phyloP scores from a whole-genome alignment of 768 basidiomycete species.

The Flagelloscypha sp. region DNA sequence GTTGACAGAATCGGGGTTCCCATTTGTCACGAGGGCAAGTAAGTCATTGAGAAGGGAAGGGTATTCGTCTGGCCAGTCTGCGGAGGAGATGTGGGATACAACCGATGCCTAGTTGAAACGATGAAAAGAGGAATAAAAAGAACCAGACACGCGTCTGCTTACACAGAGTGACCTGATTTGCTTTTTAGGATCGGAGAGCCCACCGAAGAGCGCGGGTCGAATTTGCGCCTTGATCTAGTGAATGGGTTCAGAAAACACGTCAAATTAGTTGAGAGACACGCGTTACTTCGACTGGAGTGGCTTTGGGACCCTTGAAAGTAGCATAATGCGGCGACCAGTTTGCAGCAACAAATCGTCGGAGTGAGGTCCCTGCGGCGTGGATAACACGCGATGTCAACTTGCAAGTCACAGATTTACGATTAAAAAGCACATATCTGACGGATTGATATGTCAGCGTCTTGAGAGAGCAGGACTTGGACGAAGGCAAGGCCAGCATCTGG shows the following conservation, averaged over 20 bases:
- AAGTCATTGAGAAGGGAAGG: slow-evolving; percentile 76
- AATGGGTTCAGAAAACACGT: slow-evolving; percentile 8
- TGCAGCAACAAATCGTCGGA: slow-evolving; percentile 83
- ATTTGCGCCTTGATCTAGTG: slow-evolving; percentile 71
- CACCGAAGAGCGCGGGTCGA: slow-evolving; percentile 68
- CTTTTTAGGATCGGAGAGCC: slow-evolving; percentile 75
- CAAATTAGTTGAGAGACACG: neutral
- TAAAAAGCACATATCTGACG: slow-evolving; percentile 76
- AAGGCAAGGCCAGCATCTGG: slow-evolving; percentile 71
- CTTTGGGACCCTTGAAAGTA: slow-evolving; percentile 68
- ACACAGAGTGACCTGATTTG: slow-evolving; percentile 85
- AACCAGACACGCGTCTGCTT: slow-evolving; percentile 32
- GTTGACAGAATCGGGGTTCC: slow-evolving; percentile 70
- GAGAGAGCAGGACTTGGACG: slow-evolving; percentile 58
- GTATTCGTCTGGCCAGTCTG: slow-evolving; percentile 97
- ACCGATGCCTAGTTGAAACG: slow-evolving; percentile 62
- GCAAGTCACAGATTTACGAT: no score
- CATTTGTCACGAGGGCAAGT: slow-evolving; percentile 68
- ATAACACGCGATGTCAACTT: slow-evolving; percentile 13
- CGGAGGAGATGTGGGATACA: slow-evolving; percentile 80
- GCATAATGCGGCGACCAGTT: slow-evolving; percentile 84
- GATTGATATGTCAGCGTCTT: slow-evolving; percentile 57
- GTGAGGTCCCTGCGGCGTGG: slow-evolving; percentile 84
- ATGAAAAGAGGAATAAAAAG: neutral
- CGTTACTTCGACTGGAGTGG: slow-evolving; percentile 62